Evolutionary conservation across 495 filamentous ascomycete genomes (phyloP), one percentile per base, ranked within the genome.

Genomic region (Durotheca rogersii): DNA sequence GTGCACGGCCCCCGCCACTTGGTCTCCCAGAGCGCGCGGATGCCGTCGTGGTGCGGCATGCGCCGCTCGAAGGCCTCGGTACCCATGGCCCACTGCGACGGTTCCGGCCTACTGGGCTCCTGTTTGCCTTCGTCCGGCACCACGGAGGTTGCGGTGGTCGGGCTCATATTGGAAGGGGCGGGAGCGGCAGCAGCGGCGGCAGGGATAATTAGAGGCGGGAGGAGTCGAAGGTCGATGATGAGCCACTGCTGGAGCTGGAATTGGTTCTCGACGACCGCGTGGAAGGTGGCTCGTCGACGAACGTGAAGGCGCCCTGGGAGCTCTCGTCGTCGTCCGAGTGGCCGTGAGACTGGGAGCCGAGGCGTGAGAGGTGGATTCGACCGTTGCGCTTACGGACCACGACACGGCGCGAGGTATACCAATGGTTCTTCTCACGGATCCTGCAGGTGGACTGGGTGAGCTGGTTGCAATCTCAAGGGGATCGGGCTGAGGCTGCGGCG

Each of bases 21-120:
- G 3, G 82, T 83, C 68, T 89, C 85, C 88, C 88, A 92, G 32
- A 92, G 69, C 25, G 81, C 79, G 65, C 82, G 72, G 61, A 88
- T 84, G 15, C 80, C 82, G n/a, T 83, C 76, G 56, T 90, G 84
- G 64, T 91, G 87, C 12, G 67, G 65, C 73, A 76, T 74, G 50
- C 71, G 72, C 21, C 70, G 62, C 48, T 77, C 71, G 49, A 77
- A 77, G n/a, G 72, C 67, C 60, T 75, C 71, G n/a, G 70, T 65
- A 44, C 74, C 64, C 44, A 72, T 74, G 25, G 72, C 68, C 61
- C 62, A 65, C 16, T 50, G 48, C 23, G 51, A 21, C 7, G 62
- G 62, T 34, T 45, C 20, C 11, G 55, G 37, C 14, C 55, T 33
- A 1, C 16, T n/a, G 4, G 23, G 4, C 9, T 27, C 9, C 9